A percentile compares a stretch with the other conserved stretches of the same genome.
phyloP scores from a whole-genome alignment of 2,329 filamentous ascomycete genomes.

The Verticillium nonalfalfae region DNA sequence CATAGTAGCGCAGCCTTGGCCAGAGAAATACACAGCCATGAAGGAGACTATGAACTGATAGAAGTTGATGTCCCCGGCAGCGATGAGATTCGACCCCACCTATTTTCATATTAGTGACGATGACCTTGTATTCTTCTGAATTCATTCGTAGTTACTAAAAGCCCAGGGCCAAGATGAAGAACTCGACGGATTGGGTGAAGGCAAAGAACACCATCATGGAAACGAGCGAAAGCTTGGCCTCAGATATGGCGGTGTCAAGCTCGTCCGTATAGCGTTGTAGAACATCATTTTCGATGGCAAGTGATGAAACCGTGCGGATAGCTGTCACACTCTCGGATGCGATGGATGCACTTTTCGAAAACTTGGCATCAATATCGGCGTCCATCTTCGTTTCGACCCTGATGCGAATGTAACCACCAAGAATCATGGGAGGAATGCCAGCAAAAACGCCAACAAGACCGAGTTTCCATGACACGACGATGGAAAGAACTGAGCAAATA shows the following conservation, averaged over 20 bases:
- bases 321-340: slow-evolving; percentile 37
- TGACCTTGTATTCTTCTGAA: neutral
- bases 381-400: slow-evolving; percentile 34
- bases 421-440: slow-evolving; percentile 31
- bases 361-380: slow-evolving; percentile 22
- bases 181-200: slow-evolving; percentile 20
- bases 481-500: slow-evolving; percentile 27
- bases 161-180: slow-evolving; percentile 23
- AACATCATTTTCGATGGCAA: slow-evolving; percentile 28
- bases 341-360: slow-evolving; percentile 32
- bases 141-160: slow-evolving; percentile 23
- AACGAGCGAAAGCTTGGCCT: slow-evolving; percentile 7
- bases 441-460: slow-evolving; percentile 34
- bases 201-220: slow-evolving; percentile 18
- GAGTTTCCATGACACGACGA: slow-evolving; percentile 37
- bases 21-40: slow-evolving; percentile 22
- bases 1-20: neutral
- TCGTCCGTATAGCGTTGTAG: slow-evolving; percentile 23
- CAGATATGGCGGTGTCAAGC: slow-evolving; percentile 18
- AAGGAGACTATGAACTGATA: slow-evolving; percentile 18
- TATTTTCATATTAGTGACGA: neutral
- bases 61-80: neutral
- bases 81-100: neutral
- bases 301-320: slow-evolving; percentile 35
- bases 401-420: slow-evolving; percentile 33